Evolutionary conservation across 2,329 filamentous ascomycete species (phyloP).

Genomic region (Talaromyces verruculosus): DNA sequence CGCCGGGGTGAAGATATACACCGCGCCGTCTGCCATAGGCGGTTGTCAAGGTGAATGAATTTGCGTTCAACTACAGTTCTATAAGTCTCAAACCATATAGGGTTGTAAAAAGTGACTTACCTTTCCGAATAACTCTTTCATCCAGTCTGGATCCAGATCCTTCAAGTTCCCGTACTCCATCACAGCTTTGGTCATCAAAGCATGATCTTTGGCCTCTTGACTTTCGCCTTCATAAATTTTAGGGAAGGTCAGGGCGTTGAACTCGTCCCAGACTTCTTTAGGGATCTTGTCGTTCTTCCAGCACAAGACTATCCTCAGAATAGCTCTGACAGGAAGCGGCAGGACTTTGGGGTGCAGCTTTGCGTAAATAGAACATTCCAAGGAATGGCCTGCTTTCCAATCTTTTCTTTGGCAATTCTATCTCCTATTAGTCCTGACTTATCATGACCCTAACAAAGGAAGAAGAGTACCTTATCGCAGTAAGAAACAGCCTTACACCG

Average conservation of each 20-base stretch:
- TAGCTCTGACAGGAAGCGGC: conserved; percentile 57
- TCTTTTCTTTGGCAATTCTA: conserved; percentile 60
- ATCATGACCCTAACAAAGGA: too few species aligned
- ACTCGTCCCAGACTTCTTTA: conserved; percentile 40
- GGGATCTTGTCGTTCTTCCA: conserved; percentile 18
- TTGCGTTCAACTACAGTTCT: conserved; percentile 52
- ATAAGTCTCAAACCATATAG: background rate
- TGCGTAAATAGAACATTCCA: conserved; percentile 58
- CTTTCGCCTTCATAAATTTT: conserved; percentile 31
- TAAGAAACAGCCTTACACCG: conserved; percentile 60
- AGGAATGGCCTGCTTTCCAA: conserved; percentile 60
- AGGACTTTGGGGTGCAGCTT: conserved; percentile 48
- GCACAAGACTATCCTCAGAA: conserved; percentile 55
- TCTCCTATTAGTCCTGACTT: background rate
- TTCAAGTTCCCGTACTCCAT: conserved; percentile 52
- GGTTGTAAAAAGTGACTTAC: conserved; percentile 32
- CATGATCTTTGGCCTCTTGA: conserved; percentile 49
- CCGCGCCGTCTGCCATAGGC: conserved; percentile 59
- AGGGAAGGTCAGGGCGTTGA: conserved; percentile 45
- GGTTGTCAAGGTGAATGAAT: conserved; percentile 59
- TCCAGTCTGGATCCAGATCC: conserved; percentile 44
- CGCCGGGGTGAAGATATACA: conserved; percentile 57
- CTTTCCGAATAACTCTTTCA: conserved; percentile 48
- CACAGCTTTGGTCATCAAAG: conserved; percentile 55
- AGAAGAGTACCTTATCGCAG: conserved; percentile 54